A percentile compares a stretch with the other conserved stretches of the same genome.
Conservation (phyloP, 192 early-diverging fungal species). For the Rhizoclosmatium sp. region DNA sequence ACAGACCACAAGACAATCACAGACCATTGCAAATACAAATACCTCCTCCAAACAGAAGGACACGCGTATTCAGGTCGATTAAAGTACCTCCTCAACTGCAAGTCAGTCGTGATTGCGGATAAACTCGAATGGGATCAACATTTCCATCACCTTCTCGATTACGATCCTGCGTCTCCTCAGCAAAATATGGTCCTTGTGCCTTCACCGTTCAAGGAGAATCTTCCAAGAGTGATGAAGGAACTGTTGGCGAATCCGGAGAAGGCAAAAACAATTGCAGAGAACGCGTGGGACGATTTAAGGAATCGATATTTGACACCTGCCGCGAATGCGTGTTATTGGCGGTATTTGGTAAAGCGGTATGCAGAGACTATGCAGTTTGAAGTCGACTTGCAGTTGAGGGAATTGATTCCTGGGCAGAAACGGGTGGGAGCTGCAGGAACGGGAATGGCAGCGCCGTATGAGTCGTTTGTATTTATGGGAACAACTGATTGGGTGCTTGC, state of each 20-base stretch:
- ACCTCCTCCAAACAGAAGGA: too few species aligned
- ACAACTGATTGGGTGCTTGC: too few species aligned
- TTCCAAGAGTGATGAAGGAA: not conserved
- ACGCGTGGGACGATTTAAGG: not conserved
- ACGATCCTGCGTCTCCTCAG: not conserved
- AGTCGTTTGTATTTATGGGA: too few species aligned
- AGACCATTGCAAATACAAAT: not conserved
- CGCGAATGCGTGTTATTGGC: not conserved
- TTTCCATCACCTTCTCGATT: slow-evolving; percentile 1
- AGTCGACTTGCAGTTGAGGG: not conserved
- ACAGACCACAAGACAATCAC: not conserved
- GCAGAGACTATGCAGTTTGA: not conserved
- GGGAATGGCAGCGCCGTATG: too few species aligned
- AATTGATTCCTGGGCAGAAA: too few species aligned
- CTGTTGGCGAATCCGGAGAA: not conserved
- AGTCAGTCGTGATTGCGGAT: not conserved
- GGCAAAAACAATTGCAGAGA: not conserved
- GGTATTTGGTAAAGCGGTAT: not conserved
- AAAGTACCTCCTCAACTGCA: not conserved
- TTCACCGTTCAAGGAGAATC: not conserved
- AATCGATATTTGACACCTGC: not conserved
- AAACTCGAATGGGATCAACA: slow-evolving; percentile 5
- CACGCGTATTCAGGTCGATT: too few species aligned
- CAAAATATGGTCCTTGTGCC: slow-evolving; percentile 3
- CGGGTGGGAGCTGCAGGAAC: too few species aligned